Evolutionary conservation across 257 asterid species (phyloP).

Genomic region (Craterostigma plantagineum): DNA sequence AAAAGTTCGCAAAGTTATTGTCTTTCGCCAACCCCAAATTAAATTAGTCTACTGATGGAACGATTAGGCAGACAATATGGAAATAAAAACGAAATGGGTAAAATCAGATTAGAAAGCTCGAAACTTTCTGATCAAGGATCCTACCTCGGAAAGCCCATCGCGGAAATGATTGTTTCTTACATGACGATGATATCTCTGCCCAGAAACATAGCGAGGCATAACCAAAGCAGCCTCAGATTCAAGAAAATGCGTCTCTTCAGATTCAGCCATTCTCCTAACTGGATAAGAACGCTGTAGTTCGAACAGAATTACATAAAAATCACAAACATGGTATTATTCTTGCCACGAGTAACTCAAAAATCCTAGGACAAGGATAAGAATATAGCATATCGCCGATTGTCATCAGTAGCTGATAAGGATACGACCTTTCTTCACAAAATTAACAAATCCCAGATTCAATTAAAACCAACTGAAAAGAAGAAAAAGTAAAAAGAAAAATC

Average conservation of each 20-base stretch:
- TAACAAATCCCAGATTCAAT: too few relatives aligned
- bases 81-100: too few relatives aligned
- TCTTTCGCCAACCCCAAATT: too few relatives aligned
- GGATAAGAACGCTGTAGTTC: conserved; percentile 22
- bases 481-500: neutral
- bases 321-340: neutral
- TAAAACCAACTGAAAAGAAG: neutral
- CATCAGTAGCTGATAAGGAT: conserved; percentile 4
- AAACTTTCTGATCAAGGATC: too few relatives aligned
- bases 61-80: too few relatives aligned
- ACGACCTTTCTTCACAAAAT: too few relatives aligned
- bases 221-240: conserved; percentile 18
- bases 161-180: conserved; percentile 20
- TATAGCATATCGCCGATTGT: neutral
- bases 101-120: too few relatives aligned
- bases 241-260: conserved; percentile 28
- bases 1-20: too few relatives aligned
- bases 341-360: neutral
- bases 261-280: conserved; percentile 26
- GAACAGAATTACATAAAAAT: conserved; percentile 3
- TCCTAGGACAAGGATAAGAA: neutral
- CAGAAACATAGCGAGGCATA: conserved; percentile 17
- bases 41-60: too few relatives aligned
- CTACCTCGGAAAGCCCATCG: conserved; percentile 43
- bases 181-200: conserved; percentile 26